A percentile compares a stretch with the other conserved stretches of the same genome.
Evolutionary conservation across 257 asterid genomes (phyloP).

Genomic region (Osmanthus fragrans): DNA sequence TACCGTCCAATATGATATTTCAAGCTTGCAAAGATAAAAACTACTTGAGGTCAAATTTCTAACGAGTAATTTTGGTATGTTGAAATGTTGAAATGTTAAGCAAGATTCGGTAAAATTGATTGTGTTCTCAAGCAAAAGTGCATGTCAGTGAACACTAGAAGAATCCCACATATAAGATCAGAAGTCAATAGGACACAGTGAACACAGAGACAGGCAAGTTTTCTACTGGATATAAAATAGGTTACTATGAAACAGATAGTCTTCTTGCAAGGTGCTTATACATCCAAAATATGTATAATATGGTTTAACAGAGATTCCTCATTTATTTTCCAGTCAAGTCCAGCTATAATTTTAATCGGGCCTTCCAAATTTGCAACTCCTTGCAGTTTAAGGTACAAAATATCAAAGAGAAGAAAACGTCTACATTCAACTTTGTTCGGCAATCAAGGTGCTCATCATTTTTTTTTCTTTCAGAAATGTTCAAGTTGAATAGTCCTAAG

Average conservation of each 20-base stretch:
- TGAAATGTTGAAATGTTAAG: background rate
- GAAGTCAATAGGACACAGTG: background rate
- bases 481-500: background rate
- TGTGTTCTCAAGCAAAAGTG: background rate
- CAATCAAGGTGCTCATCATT: background rate
- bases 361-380: no score
- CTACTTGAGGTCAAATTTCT: background rate
- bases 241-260: background rate
- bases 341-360: background rate
- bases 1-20: no score
- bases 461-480: background rate
- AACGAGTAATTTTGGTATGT: background rate
- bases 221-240: background rate
- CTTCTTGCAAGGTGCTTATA: background rate
- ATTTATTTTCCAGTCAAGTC: background rate
- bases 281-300: background rate
- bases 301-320: background rate
- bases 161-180: background rate
- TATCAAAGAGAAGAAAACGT: no score
- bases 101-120: background rate
- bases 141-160: background rate
- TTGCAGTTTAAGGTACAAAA: no score
- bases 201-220: background rate
- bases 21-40: background rate
- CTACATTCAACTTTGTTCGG: background rate